Conservation (phyloP, 202 grass and related monocot species). For the Dendrocalamus latiflorus region DNA sequence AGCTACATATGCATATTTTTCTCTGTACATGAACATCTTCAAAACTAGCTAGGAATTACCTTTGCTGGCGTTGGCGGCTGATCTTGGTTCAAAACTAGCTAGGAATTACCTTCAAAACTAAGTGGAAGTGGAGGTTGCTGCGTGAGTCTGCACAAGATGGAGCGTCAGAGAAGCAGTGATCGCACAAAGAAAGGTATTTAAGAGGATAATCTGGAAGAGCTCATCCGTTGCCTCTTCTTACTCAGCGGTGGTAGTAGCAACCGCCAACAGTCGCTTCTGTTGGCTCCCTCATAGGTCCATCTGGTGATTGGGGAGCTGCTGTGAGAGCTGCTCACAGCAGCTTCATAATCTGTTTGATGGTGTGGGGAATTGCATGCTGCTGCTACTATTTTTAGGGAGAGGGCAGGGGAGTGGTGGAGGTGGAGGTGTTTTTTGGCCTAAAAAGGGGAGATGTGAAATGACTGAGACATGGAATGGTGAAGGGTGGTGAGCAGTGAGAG, state of each 20-base stretch:
- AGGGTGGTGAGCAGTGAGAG: slow-evolving; percentile 11
- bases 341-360: slow-evolving; percentile 39
- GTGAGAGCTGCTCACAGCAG: slow-evolving; percentile 29
- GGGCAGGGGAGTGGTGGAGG: not conserved
- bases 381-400: slow-evolving; percentile 51
- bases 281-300: slow-evolving; percentile 43
- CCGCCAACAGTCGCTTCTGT: slow-evolving; percentile 15
- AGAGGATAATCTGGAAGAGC: not conserved
- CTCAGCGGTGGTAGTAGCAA: not conserved
- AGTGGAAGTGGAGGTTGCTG: not conserved
- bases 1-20: not conserved
- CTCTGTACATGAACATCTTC: not conserved
- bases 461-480: slow-evolving; percentile 36
- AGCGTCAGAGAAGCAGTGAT: slow-evolving; percentile 12
- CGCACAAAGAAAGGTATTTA: not conserved
- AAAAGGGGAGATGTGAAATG: slow-evolving; percentile 72
- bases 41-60: slow-evolving; percentile 12
- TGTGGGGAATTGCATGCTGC: slow-evolving; percentile 37
- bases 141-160: slow-evolving; percentile 24
- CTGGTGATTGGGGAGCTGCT: slow-evolving; percentile 26
- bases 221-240: slow-evolving; percentile 34
- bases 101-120: too few species aligned
- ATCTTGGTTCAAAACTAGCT: slow-evolving; percentile 8
- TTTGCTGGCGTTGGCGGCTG: slow-evolving; percentile 4
- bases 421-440: slow-evolving; percentile 69